Evolutionary conservation across 345 rosid genomes (phyloP), one percentile per base, ranked within the genome.

Genomic region (Balakata baccata): DNA sequence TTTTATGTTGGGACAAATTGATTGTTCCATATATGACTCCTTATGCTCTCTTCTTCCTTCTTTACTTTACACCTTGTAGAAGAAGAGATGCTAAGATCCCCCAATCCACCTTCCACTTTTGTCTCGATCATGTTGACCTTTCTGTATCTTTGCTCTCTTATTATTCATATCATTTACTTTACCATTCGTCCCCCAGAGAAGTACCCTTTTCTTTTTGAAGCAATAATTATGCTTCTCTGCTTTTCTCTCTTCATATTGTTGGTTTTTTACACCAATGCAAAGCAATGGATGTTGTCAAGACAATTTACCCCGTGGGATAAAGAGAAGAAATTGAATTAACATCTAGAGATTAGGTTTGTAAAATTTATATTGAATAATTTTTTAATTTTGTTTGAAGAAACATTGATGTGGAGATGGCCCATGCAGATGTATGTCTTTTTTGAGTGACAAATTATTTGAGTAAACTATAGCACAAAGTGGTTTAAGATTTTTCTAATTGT

Each of bases 1-100:
- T 96, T 82, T 82, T 96, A 23, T 77, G 73, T 66, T 91, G 90
- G 16, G 99, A 96, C 85, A 84, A 87, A 72, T 87, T 93, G 86
- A 77, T 84, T 71, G 78, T 88, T 45, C 93, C 99, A 18, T 93
- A 88, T 68, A 39, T 83, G 50, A 85, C 86, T 52, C 70, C 90
- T 37, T 76, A 74, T 71, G 83, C 79, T 4, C 90, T 90, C 74
- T 87, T 80, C 69, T 56, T 83, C 77, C 75, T 90, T 79, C 79
- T 93, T 56, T 82, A 81, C 79, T 77, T 74, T 56, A 72, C 91
- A 65, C 90, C 85, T 17, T 25, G 73, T 67, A 57, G 72, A 60
- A 84, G 81, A 77, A 52, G 37, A 60, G 69, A 41, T 53, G 39
- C 74, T 43, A 70, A 70, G 67, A 61, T 60, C 43, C 75, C 75